Base-by-base conservation (phyloP, 2,329 filamentous ascomycete species). In the Ascosphaera apis region DNA sequence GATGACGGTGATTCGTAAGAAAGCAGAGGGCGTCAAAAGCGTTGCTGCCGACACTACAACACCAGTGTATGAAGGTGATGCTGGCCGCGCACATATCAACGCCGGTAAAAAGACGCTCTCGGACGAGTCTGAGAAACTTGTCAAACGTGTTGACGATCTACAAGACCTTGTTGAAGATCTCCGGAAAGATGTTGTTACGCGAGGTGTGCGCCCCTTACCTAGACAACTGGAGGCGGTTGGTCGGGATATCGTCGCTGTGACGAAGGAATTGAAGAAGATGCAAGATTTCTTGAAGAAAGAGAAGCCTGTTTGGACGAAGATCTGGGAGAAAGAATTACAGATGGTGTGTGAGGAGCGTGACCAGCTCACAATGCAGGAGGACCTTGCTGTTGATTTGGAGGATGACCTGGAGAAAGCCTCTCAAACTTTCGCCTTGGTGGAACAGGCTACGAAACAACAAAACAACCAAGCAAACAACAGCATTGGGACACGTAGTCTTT, bases 401-500 rank as follows among this genome's bases (percentile, higher is more conserved):
- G 84, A 93, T 49, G 88, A 98, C 58, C 63, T 98, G 33, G 84
- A 95, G 52, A 93, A 95, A 59, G 84, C 86, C 1, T 73, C 75
- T 1, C 78, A 91, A 54, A 95, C 88, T 0, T 92, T 98, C 50
- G 78, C 81, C 16, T 69, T 98, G 1, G 88, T 98, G 12, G 88
- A 98, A 56, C 79, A 95, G 57, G 88, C 88, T 6, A 95, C 84
- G n/a, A 92, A 91, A 58, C 83, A 95, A 57, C 88, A 98, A 53
- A 79, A 69, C 37, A 49, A 91, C 56, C 81, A 91, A 52, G 67
- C 67, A 4, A 56, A 57, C 5, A 47, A 52, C 31, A 50, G 43
- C 13, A 54, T 54, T 37, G 58, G 60, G 8, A 39, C 58, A 19
- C 57, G 61, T 13, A 61, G 58, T 33, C 63, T 63, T 3, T 69